Percentiles rank a stretch among this genome's conserved stretches.
Conservation (phyloP, 139 green algal genomes). For the Edaphochlamys debaryana region DNA sequence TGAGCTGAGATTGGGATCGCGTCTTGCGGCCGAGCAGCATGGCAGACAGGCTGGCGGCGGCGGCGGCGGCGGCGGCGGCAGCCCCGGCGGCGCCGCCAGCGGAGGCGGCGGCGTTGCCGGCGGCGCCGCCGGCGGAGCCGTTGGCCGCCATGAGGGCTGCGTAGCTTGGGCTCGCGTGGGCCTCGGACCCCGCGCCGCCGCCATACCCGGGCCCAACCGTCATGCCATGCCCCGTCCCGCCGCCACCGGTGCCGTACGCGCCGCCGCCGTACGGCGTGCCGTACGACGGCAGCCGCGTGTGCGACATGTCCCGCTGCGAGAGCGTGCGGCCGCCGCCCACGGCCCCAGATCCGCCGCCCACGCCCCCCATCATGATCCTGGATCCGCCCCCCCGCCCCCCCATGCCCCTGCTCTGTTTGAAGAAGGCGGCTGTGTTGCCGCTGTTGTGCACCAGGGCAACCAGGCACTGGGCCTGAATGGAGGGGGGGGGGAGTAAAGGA, state of each 20-base stretch:
- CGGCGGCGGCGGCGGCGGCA: neutral
- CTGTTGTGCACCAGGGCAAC: conserved; percentile 27
- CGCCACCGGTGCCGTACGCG: neutral
- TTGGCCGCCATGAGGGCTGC: no score
- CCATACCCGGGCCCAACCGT: no score
- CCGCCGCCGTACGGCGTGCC: neutral
- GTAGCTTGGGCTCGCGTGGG: no score
- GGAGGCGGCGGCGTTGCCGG: neutral
- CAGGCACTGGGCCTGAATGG: conserved; percentile 18
- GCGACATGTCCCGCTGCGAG: conserved; percentile 16
- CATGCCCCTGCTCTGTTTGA: conserved; percentile 27
- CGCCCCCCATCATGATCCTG: neutral
- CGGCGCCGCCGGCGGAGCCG: neutral
- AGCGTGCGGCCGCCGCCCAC: neutral
- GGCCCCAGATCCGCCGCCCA: no score
- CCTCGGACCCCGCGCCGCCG: no score
- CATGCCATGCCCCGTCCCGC: no score
- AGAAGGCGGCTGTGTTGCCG: conserved; percentile 32
- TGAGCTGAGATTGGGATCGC: conserved; percentile 5
- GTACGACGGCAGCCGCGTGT: neutral
- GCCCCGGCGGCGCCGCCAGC: neutral
- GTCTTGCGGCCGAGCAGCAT: conserved; percentile 18
- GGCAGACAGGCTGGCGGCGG: neutral
- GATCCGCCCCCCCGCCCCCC: no score
- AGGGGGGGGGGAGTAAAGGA: neutral